Evolutionary conservation across 1,284 basidiomycete genomes (phyloP).

Genomic region (Melampsora americana): DNA sequence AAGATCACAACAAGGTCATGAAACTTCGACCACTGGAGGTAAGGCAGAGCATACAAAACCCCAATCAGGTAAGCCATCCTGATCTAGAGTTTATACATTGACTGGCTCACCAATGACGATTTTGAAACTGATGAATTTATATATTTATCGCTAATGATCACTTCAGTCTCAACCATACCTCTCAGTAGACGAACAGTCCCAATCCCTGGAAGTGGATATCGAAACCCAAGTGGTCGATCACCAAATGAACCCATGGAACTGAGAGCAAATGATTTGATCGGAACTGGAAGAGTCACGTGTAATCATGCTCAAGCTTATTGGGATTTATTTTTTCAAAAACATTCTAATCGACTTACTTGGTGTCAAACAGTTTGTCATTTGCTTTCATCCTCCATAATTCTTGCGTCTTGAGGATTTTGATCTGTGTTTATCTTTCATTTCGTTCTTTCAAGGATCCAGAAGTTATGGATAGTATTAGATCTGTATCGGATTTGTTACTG

Average conservation of each 20-base stretch:
- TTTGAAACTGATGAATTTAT: too few species aligned
- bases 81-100: too few species aligned
- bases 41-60: too few species aligned
- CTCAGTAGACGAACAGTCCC: constrained; percentile 1
- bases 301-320: background rate
- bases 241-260: background rate
- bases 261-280: background rate
- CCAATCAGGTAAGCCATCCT: too few species aligned
- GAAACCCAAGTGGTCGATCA: background rate
- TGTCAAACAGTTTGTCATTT: constrained; percentile 5
- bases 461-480: background rate
- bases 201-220: constrained; percentile 16
- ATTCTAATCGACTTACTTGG: constrained; percentile 30
- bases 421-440: too few species aligned
- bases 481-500: constrained; percentile 16
- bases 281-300: background rate
- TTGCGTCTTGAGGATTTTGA: too few species aligned
- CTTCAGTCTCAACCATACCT: background rate
- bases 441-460: background rate
- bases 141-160: too few species aligned
- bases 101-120: too few species aligned
- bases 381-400: background rate
- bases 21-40: too few species aligned
- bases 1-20: too few species aligned
- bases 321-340: constrained; percentile 11